Evolutionary conservation across 768 basidiomycete genomes (phyloP), one percentile per base, ranked within the genome.

Genomic region (Saitozyma sp.): DNA sequence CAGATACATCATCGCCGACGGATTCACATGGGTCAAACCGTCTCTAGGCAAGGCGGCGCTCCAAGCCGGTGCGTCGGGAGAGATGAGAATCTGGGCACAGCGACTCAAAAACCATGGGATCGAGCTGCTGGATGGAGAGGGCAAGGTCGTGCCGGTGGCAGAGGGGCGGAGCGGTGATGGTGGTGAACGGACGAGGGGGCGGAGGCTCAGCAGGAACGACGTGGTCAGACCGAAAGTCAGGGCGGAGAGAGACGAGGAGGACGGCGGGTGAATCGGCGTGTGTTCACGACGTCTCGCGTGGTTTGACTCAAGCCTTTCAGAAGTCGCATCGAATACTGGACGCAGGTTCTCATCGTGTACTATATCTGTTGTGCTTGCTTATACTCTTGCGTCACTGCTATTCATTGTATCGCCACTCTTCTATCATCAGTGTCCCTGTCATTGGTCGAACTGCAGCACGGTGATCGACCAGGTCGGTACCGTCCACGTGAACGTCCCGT

Each of bases 111-210:
- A 37, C 9, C 50, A 52, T 6, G 70, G 73, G 0, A 62, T 80
- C 0, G 55, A 61, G 29, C 41, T 80, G 55, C 41, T 66, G 16
- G 79, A 80, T 65, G 69, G 69, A 63, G 73, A 76, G 20, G 77
- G 77, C 11, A 67, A 59, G 8, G 50, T 39, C 10, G 65, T 62
- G 49, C 76, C 76, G 9, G 61, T 17, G 45, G 45, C 6, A 17
- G n/a, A 11, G 45, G 2, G 1, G 45, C n/a, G 13, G 45, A 46
- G 45, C 1, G 13, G 37, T 8, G 45, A 16, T 2, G n/a, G 39
- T 11, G 61, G 62, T 42, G 49, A 20, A 17, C 8, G 8, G 8
- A 41, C 14, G 50, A 14, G 37, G 14, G 54, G 48, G 29, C 14
- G 45, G 9, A 14, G 42, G 29, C 39, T 19, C 55, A 48, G 54